Percentiles rank a stretch among this genome's conserved stretches.
phyloP scores from a whole-genome alignment of 2,329 filamentous ascomycete genomes.

The Aspergillus sp. region DNA sequence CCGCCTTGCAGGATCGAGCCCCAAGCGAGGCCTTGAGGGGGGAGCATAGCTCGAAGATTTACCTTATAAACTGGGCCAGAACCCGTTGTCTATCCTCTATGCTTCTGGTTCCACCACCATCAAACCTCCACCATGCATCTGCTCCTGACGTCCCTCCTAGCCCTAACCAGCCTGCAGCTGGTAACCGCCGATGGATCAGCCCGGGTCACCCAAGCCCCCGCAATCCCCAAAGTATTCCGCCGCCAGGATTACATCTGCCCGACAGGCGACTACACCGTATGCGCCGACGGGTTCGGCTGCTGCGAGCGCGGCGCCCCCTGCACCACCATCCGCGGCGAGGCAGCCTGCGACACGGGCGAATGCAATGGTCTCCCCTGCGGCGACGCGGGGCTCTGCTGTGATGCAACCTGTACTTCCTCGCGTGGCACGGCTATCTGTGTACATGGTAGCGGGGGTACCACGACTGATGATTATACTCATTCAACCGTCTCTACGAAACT shows the following conservation, averaged over 20 bases:
- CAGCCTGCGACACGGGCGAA: not conserved
- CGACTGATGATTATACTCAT: too few species aligned
- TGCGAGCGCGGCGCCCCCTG: conserved; percentile 4
- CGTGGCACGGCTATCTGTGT: not conserved
- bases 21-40: not conserved
- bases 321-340: conserved; percentile 1
- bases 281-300: conserved; percentile 2
- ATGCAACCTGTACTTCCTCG: not conserved
- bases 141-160: not conserved
- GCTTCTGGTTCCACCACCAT: not conserved
- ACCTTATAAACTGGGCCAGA: not conserved
- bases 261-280: not conserved
- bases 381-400: not conserved
- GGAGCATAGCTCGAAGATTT: not conserved
- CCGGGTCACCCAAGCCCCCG: not conserved
- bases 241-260: conserved; percentile 2
- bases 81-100: too few species aligned
- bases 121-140: not conserved
- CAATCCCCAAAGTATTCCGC: not conserved
- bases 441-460: not conserved
- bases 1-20: not conserved
- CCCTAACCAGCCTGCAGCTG: not conserved
- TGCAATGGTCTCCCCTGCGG: conserved; percentile 3
- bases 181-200: not conserved
- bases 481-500: too few species aligned